Base-by-base conservation (phyloP, 148 eudicot species). In the Gaultheria prostrata region DNA sequence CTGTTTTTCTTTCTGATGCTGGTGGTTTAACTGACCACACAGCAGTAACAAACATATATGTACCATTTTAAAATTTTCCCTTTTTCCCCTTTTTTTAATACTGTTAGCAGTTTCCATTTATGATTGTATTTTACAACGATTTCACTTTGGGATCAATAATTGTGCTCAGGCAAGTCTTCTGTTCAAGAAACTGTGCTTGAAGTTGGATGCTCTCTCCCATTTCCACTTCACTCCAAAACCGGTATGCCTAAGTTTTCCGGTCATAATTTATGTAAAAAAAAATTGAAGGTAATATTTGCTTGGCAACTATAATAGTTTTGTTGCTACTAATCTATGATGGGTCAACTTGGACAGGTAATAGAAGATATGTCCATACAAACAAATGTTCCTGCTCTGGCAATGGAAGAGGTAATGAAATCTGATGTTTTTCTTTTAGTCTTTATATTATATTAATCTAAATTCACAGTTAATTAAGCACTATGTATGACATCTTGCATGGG, bases 171-270 rank as follows among this genome's bases (percentile, higher is more conserved):
- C 99, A 76, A 92, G 87, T 77, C 77, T 63, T 30, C 85, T 97
- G 79, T 94, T 94, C 87, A 94, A 97, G 90, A 90, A 86, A 80
- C 72, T 97, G 65, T 94, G 95, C 84, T 84, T 93, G 85, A 97
- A 97, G 89, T 85, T 94, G 93, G 98, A 97, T 85, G 98, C 99
- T 77, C 93, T 97, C 71, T 93, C 99, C 33, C 99, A 97, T 89
- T 97, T 97, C 91, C 97, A 97, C 90, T 97, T 97, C 88, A 90
- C 95, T 86, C 99, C 99, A 73, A 97, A 97, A 85, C 99, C 97
- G 82, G 99, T 97, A 92, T 78, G 87, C 28, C 77, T 78, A 35
- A 51, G 81, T 79, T 35, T 18, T 78, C 53, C 69, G 39, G 32
- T 48, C 77, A 26, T 48, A n/a, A 35, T 20, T 7, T 8, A 7